These are phyloP conservation scores for Oropetium thomaeum DNA, from an alignment of 176 grass and related monocot species.

Conservation along the genomic window DNA sequence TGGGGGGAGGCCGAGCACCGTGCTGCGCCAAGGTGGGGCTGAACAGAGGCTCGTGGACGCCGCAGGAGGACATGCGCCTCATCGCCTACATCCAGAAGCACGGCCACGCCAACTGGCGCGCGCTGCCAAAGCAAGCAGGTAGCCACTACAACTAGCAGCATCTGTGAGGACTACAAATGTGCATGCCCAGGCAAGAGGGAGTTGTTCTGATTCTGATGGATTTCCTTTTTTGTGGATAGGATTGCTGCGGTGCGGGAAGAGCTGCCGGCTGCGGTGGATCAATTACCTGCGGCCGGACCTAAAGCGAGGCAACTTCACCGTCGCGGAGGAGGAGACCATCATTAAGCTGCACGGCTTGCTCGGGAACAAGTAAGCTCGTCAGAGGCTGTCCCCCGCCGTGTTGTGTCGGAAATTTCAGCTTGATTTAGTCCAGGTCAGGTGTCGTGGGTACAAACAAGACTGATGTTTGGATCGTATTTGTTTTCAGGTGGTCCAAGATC, in stretches of 20 bases:
- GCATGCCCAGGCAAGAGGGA: not conserved
- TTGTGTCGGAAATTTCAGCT: not conserved
- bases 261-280: conserved; percentile 87
- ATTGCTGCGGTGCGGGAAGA: conserved; percentile 90
- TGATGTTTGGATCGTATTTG: not conserved
- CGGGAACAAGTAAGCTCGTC: conserved; percentile 68
- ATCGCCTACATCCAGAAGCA: conserved; percentile 75
- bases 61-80: conserved; percentile 81
- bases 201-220: not conserved
- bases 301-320: conserved; percentile 84
- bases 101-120: conserved; percentile 84
- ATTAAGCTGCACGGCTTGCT: conserved; percentile 69
- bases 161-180: not conserved
- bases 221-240: conserved; percentile 24
- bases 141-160: not conserved
- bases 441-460: not conserved
- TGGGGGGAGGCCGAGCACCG: conserved; percentile 77
- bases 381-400: too few relatives aligned
- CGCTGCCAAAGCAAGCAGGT: conserved; percentile 87
- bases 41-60: conserved; percentile 88
- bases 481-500: conserved; percentile 80
- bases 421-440: not conserved
- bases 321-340: conserved; percentile 71
- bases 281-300: conserved; percentile 94
- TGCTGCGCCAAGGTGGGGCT: conserved; percentile 89